A percentile compares a stretch with the other conserved stretches of the same genome.
Conservation (phyloP, 331 rosid species). For the Arachis monticola region DNA sequence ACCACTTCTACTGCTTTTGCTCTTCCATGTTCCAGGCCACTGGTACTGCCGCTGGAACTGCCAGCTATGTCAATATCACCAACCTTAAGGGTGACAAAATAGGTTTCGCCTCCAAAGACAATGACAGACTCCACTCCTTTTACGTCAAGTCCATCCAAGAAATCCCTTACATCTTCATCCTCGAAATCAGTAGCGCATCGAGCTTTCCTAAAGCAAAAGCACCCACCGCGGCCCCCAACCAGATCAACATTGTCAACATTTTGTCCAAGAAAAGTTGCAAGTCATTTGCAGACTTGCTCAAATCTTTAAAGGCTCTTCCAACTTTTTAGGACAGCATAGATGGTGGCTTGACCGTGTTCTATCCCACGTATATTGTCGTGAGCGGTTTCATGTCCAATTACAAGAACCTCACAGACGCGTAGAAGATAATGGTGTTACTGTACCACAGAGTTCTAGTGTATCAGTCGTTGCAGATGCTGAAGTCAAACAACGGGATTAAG, state of each 20-base stretch:
- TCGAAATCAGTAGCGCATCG: conserved; percentile 67
- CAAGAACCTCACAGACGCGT: conserved; percentile 68
- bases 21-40: conserved; percentile 83
- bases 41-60: conserved; percentile 73
- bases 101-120: conserved; percentile 72
- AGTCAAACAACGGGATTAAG: conserved; percentile 67
- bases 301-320: conserved; percentile 58
- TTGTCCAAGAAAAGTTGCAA: conserved; percentile 87
- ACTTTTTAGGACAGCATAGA: conserved; percentile 63
- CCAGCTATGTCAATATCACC: conserved; percentile 89
- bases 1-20: too few species aligned
- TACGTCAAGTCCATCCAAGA: conserved; percentile 76
- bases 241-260: conserved; percentile 59
- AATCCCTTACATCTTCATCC: conserved; percentile 67
- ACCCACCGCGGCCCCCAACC: conserved; percentile 70
- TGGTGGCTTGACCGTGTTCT: conserved; percentile 85
- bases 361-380: conserved; percentile 67
- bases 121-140: conserved; percentile 60
- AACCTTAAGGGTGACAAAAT: conserved; percentile 77
- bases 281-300: conserved; percentile 67
- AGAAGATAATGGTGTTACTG: conserved; percentile 61
- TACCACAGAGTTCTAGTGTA: conserved; percentile 83
- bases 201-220: conserved; percentile 92
- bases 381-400: conserved; percentile 62
- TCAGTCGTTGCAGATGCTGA: conserved; percentile 70